Evolutionary conservation across 1,284 basidiomycete species (phyloP).

Genomic region (Rhodotorula sp.): DNA sequence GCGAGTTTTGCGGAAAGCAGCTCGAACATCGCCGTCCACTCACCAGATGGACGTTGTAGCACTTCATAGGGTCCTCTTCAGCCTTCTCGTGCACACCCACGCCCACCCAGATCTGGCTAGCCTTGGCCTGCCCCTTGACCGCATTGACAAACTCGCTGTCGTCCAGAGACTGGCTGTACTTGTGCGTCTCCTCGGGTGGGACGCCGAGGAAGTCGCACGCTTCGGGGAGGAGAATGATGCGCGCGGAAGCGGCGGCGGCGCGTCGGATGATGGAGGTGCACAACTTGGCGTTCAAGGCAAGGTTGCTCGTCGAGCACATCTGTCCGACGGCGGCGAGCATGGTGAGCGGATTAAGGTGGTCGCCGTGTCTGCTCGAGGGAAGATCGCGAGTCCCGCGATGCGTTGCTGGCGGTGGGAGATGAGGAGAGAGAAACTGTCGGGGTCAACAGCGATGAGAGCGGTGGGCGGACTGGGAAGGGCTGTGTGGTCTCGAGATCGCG

Average conservation of each 20-base stretch:
- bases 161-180: slow-evolving; percentile 44
- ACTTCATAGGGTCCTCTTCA: slow-evolving; percentile 31
- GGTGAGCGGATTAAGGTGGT: background rate
- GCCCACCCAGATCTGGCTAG: slow-evolving; percentile 50
- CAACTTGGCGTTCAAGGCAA: slow-evolving; percentile 47
- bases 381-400: background rate
- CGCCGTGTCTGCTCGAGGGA: background rate
- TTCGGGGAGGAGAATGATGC: slow-evolving; percentile 55
- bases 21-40: background rate
- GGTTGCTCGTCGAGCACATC: slow-evolving; percentile 45
- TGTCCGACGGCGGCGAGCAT: slow-evolving; percentile 43
- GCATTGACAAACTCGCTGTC: slow-evolving; percentile 47
- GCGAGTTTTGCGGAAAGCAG: background rate
- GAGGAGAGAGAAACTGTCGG: no score
- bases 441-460: background rate
- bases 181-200: slow-evolving; percentile 31
- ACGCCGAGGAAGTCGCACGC: slow-evolving; percentile 56
- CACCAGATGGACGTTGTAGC: slow-evolving; percentile 34
- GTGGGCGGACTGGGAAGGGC: background rate
- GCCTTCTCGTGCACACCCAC: slow-evolving; percentile 55
- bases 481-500: background rate
- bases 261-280: slow-evolving; percentile 50
- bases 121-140: slow-evolving; percentile 50
- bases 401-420: background rate
- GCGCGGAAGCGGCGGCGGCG: slow-evolving; percentile 51